These are phyloP conservation scores for Wickerhamomyces sp. DNA, from an alignment of 1,139 yeast species.

Conservation along the genomic window DNA sequence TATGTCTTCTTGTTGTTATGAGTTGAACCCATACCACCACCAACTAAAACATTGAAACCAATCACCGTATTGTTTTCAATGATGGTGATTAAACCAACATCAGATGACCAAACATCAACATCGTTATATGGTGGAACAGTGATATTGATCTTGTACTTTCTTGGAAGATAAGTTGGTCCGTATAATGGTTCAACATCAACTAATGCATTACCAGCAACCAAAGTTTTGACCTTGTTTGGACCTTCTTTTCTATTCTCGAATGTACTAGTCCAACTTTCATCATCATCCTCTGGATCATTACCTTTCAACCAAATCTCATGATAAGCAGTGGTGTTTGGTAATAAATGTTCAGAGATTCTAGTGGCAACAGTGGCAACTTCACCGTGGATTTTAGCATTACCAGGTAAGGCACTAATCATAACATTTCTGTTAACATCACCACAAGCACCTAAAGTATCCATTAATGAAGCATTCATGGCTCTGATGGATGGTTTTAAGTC, in stretches of 20 bases:
- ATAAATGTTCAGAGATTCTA: slow-evolving; percentile 69
- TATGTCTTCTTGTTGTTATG: slow-evolving; percentile 96
- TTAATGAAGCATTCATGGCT: slow-evolving; percentile 83
- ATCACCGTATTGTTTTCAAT: slow-evolving; percentile 51
- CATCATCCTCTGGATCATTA: slow-evolving; percentile 65
- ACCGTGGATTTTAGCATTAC: slow-evolving; percentile 73
- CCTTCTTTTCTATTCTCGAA: slow-evolving; percentile 75
- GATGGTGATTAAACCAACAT: slow-evolving; percentile 88
- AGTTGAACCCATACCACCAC: slow-evolving; percentile 99
- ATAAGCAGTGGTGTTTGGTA: slow-evolving; percentile 92
- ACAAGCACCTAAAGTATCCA: slow-evolving; percentile 97
- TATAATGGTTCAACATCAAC: slow-evolving; percentile 85
- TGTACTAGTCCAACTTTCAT: slow-evolving; percentile 58
- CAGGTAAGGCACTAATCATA: slow-evolving; percentile 84
- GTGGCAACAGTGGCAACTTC: slow-evolving; percentile 66
- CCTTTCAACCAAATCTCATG: slow-evolving; percentile 97
- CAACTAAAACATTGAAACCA: slow-evolving; percentile 88
- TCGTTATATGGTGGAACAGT: slow-evolving; percentile 97
- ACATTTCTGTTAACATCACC: slow-evolving; percentile 98
- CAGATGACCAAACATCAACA: slow-evolving; percentile 95
- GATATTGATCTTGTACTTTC: slow-evolving; percentile 93
- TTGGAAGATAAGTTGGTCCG: slow-evolving; percentile 84
- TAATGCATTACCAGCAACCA: slow-evolving; percentile 83
- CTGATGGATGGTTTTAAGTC: slow-evolving; percentile 86
- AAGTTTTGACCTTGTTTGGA: slow-evolving; percentile 73